Conservation (phyloP, 192 early-diverging fungal species). For the Coemansia sp. region DNA sequence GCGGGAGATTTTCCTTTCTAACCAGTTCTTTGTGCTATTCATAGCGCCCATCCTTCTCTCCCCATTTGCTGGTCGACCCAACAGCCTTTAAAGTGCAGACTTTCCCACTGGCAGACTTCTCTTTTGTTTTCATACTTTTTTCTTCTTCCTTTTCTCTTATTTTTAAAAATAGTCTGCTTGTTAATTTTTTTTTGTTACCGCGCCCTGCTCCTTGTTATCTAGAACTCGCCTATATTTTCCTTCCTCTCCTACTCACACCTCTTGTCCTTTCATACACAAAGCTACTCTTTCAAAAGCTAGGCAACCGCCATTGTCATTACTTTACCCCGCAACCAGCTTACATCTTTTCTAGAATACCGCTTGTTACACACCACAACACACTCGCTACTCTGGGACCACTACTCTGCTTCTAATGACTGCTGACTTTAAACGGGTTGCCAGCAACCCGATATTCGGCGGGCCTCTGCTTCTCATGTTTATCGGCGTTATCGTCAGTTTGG, state of each 20-base stretch:
- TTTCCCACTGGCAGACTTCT: constrained; percentile 4
- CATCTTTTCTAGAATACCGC: neutral
- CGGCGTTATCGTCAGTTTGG: constrained; percentile 30
- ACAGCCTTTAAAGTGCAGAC: neutral
- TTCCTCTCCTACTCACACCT: neutral
- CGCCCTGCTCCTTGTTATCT: neutral
- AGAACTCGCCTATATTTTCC: constrained; percentile 6
- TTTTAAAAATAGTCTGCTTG: constrained; percentile 6
- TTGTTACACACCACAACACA: neutral
- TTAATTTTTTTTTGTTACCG: constrained; percentile 11
- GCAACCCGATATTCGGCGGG: constrained; percentile 49
- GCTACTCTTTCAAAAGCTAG: neutral
- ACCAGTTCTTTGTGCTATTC: constrained; percentile 1
- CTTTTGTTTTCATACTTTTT: constrained; percentile 6
- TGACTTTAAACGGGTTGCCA: constrained; percentile 28
- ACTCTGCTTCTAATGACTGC: constrained; percentile 6
- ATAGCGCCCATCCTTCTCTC: neutral
- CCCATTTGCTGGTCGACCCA: neutral
- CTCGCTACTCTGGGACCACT: neutral
- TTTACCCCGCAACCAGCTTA: neutral
- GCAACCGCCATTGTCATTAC: neutral
- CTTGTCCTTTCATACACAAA: neutral
- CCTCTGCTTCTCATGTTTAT: constrained; percentile 44
- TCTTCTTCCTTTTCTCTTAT: constrained; percentile 7
- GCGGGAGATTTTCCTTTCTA: constrained; percentile 13